phyloP scores from a whole-genome alignment of 805 yeast species.

The Ascoidea asiatica region DNA sequence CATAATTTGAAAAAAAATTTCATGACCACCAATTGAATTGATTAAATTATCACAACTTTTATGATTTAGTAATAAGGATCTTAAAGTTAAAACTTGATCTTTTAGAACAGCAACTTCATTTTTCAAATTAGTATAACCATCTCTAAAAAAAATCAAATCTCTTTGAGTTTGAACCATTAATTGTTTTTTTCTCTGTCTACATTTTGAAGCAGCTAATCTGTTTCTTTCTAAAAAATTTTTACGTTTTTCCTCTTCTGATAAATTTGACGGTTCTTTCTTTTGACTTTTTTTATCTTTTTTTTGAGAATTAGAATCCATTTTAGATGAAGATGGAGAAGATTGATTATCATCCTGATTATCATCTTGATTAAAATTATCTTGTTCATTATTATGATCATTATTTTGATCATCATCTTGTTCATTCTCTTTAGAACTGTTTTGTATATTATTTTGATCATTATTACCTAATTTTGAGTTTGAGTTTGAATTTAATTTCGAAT shows the following conservation, averaged over 20 bases:
- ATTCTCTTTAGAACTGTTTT: neutral
- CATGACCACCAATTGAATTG: slow-evolving; percentile 33
- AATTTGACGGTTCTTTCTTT: slow-evolving; percentile 30
- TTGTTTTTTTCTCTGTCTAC: slow-evolving; percentile 89
- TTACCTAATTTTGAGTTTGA: neutral
- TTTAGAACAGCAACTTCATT: slow-evolving; percentile 43
- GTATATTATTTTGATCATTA: neutral
- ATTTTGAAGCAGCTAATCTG: slow-evolving; percentile 89
- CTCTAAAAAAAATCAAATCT: slow-evolving; percentile 56
- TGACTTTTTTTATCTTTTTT: slow-evolving; percentile 14
- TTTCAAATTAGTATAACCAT: slow-evolving; percentile 56
- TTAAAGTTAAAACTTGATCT: slow-evolving; percentile 39
- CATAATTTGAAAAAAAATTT: slow-evolving; percentile 28
- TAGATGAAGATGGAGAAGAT: too few relatives aligned
- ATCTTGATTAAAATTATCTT: neutral
- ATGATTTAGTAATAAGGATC: slow-evolving; percentile 34
- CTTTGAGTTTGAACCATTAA: slow-evolving; percentile 72
- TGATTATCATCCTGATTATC: neutral
- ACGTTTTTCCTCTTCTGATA: slow-evolving; percentile 65
- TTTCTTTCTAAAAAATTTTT: slow-evolving; percentile 76
- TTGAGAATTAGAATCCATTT: slow-evolving; percentile 1
- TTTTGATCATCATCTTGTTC: neutral
- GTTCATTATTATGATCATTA: neutral
- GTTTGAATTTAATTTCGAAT: neutral
- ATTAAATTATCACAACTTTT: slow-evolving; percentile 25